Evolutionary conservation across 306 rosid genomes (phyloP), one percentile per base, ranked within the genome.

Genomic region (Cyclanthera cordifolia): DNA sequence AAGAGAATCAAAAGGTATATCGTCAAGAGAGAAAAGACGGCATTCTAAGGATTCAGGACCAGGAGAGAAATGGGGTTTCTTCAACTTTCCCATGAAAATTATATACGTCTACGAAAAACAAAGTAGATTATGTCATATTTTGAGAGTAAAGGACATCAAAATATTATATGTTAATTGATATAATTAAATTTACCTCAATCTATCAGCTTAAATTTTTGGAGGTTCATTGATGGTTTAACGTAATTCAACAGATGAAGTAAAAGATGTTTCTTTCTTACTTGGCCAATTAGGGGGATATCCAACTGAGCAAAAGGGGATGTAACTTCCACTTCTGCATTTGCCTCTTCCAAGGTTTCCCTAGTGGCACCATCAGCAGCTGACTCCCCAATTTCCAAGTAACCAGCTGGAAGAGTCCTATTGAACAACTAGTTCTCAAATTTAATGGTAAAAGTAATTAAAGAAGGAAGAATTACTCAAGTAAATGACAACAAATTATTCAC

Each of bases 311-410:
- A 90, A 72, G 96, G 94, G 51, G 95, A 87, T 49, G 86, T 74
- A 72, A 78, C 88, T 82, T 89, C 95, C 66, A 93, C 99, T 34
- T 93, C 91, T 47, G 99, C 99, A 76, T 83, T 83, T 73, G 99
- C 99, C 86, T 90, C 99, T 77, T 93, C 99, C 88, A 82, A 72
- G 72, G 99, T 93, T 82, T 93, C 99, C 82, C 99, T 86, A 20
- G 79, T 79, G 41, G 99, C 99, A 69, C 99, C 99, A 78, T 93
- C 99, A 66, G 83, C 84, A 63, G 96, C 94, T 2, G 99, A 89
- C 82, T 93, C 96, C 63, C 96, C 99, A 53, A 90, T 85, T 86
- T 93, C 99, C 88, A 90, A 67, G 77, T 83, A 90, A 73, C 99
- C 96, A 53, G 99, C 99, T 17, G 96, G 99, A 64, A 93, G 99